phyloP scores from a whole-genome alignment of 768 basidiomycete species.

The Tulasnella sp. region DNA sequence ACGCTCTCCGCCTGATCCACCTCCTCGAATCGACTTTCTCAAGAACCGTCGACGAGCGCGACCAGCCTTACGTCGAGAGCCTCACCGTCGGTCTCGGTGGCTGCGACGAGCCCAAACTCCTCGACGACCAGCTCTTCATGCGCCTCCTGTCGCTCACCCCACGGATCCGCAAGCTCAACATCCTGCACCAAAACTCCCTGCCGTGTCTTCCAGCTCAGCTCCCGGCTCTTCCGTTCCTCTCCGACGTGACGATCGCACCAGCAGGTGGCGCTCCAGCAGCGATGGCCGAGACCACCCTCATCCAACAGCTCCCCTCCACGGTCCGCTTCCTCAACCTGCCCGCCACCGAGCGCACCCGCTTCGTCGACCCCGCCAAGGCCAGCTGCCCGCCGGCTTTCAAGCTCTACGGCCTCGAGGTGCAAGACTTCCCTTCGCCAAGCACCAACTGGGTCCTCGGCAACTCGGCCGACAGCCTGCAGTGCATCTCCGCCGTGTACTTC shows the following conservation, averaged over 20 bases:
- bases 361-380: not conserved
- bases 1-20: not conserved
- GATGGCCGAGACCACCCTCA: not conserved
- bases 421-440: slow-evolving; percentile 9
- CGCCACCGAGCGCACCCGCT: slow-evolving; percentile 7
- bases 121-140: slow-evolving; percentile 17
- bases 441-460: slow-evolving; percentile 9
- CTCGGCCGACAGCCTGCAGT: not conserved
- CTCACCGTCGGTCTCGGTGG: slow-evolving; percentile 15
- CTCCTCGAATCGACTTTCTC: not conserved
- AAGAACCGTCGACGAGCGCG: not conserved
- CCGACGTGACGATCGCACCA: slow-evolving; percentile 19
- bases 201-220: not conserved
- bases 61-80: not conserved
- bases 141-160: slow-evolving; percentile 13
- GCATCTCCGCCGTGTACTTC: slow-evolving; percentile 8
- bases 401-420: slow-evolving; percentile 6
- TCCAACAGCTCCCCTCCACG: slow-evolving; percentile 14
- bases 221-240: not conserved
- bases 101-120: not conserved
- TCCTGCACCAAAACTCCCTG: slow-evolving; percentile 19
- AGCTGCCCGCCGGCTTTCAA: not conserved
- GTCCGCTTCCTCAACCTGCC: slow-evolving; percentile 19
- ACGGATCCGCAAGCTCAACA: slow-evolving; percentile 14
- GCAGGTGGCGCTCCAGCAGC: not conserved